Base-by-base conservation (phyloP, 176 grass and related monocot genomes). In the Cymbopogon citratus region DNA sequence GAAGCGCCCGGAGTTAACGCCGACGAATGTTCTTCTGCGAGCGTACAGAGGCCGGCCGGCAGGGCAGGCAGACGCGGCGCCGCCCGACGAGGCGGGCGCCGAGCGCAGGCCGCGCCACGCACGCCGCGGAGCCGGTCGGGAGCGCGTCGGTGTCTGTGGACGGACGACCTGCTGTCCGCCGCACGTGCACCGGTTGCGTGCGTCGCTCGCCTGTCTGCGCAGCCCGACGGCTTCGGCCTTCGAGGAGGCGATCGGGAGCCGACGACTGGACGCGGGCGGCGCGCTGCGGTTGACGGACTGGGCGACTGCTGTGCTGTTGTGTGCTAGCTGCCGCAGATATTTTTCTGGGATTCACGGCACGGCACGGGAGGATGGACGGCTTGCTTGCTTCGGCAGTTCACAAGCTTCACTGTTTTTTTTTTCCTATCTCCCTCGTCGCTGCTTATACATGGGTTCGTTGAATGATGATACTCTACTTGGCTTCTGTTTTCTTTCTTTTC, bases 121-220 rank as follows among this genome's bases (percentile, higher is more conserved):
- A 52, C 45, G 46, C 29, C 73, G 73, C 24, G 59, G 57, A 24
- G n/a, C 54, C 57, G 23, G 57, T 25, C 16, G 57, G 23, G 60
- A 14, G 43, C 23, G 73, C 35, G 24, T 28, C 41, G 72, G 62
- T 6, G 62, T 44, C 36, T 5, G 35, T 34, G 25, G 38, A 21
- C 18, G 43, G n/a, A n/a, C n/a, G n/a, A n/a, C n/a, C n/a, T 7
- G 3, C 29, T 5, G 77, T 3, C 11, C 31, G 41, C 41, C 76
- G 62, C 76, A 79, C 16, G 23, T 26, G 80, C 36, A 26, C 39
- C 10, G 39, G 69, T 84, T 78, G 83, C 83, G 83, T 78, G 83
- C 52, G 29, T 63, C 26, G 74, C 39, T 31, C 63, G 35, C 82
- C 82, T 77, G 23, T 39, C 81, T 15, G 61, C 33, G 21, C 28